phyloP scores from a whole-genome alignment of 176 grass and related monocot species.

The Zoysia japonica region DNA sequence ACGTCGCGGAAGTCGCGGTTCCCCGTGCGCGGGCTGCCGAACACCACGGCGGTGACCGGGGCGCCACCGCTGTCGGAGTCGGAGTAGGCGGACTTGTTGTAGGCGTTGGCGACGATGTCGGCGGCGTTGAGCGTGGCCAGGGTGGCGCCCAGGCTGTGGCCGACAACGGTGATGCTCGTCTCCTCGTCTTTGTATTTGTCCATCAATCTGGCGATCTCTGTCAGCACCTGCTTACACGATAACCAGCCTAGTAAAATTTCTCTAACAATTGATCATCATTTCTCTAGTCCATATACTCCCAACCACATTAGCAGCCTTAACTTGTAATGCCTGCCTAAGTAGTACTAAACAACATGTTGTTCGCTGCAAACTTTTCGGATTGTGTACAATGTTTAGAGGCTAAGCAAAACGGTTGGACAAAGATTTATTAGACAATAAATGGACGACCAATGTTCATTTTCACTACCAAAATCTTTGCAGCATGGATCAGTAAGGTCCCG shows the following conservation, averaged over 20 bases:
- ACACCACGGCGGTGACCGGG: constrained; percentile 63
- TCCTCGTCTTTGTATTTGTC: constrained; percentile 74
- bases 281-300: not conserved
- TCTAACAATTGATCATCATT: not conserved
- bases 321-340: not conserved
- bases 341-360: not conserved
- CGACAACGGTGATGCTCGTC: constrained; percentile 78
- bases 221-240: constrained; percentile 51
- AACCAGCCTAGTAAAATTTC: not conserved
- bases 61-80: not conserved
- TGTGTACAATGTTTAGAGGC: not conserved
- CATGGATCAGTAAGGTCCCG: too few species aligned
- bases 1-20: constrained; percentile 58
- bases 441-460: not conserved
- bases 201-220: constrained; percentile 61
- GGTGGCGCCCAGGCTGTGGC: constrained; percentile 87
- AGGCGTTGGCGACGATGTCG: constrained; percentile 62
- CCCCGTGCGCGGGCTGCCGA: constrained; percentile 74
- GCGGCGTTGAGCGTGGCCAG: constrained; percentile 72
- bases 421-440: not conserved
- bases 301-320: constrained; percentile 16
- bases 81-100: constrained; percentile 37
- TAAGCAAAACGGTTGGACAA: not conserved
- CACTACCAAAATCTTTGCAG: not conserved
- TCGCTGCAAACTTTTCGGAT: not conserved